Evolutionary conservation across 768 basidiomycete species (phyloP), one percentile per base, ranked within the genome.

Genomic region (Pulveroboletus frians): DNA sequence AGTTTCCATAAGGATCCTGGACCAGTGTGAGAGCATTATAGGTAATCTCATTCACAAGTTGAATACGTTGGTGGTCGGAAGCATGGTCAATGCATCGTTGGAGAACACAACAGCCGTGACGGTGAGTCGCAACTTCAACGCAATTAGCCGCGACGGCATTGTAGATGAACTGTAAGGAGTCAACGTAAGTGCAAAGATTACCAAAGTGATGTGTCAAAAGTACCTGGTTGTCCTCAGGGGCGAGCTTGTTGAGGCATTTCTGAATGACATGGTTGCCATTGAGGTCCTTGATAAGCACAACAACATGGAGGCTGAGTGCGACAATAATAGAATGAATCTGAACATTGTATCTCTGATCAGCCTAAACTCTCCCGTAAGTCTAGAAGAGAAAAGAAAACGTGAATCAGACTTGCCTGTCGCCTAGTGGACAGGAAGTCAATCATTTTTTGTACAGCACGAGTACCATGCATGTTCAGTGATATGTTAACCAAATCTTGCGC

Each of bases 361-460:
- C 77, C 86, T 89, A 77, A 62, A 69, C 52, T 67, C 69, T 49
- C 59, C 68, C 59, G 79, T 84, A 69, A 84, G 77, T 75, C 72
- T 68, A 66, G 71, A 69, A 73, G 69, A 72, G 68, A 66, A 67
- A 57, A 65, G 58, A 57, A 42, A 48, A 58, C 54, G 50, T 44
- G 58, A 55, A 62, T 47, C 41, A 52, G 54, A 81, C 85, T 79
- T 74, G 76, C 90, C 88, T 93, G 92, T 64, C 96, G 76, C 61
- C 90, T 84, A 46, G 91, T 92, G 18, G 94, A 95, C 64, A 99
- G 73, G 76, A 96, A 98, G 69, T 99, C 96, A 55, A 99, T 96
- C 95, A 98, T 98, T 76, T 98, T 98, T 75, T 99, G 96, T 50
- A 98, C 96, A 23, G 96, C 96, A 53, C 96, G 85, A 29, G 96